A percentile compares a stretch with the other conserved stretches of the same genome.
Evolutionary conservation across 73 alveolate genomes (phyloP).

Genomic region (Paramecium tetraurelia): DNA sequence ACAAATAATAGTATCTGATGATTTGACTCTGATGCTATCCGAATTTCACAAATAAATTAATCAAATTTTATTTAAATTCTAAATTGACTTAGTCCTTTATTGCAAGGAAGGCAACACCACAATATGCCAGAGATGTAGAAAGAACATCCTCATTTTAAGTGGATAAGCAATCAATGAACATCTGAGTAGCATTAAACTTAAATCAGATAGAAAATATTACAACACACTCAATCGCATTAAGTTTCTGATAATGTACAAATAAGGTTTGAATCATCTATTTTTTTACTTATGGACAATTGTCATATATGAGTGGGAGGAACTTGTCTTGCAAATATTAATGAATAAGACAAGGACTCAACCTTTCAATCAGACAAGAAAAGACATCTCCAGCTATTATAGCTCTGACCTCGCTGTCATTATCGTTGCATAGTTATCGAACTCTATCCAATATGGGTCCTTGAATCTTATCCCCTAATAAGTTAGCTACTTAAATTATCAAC

Average conservation of each 20-base stretch:
- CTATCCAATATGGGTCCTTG: background rate
- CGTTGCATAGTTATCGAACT: background rate
- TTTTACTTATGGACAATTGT: background rate
- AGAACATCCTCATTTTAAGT: conserved; percentile 11
- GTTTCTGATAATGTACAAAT: background rate
- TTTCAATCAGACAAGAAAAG: background rate
- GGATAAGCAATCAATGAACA: background rate
- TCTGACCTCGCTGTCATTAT: conserved; percentile 16
- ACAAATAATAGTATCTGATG: background rate
- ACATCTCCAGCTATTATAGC: background rate
- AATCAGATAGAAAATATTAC: background rate
- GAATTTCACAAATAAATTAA: background rate
- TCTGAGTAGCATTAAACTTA: background rate
- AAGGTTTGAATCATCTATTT: background rate
- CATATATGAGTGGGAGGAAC: background rate
- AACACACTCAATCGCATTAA: background rate
- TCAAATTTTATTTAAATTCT: background rate
- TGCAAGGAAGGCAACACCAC: conserved; percentile 5
- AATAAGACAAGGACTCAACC: background rate
- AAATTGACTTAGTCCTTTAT: background rate
- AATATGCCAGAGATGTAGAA: background rate
- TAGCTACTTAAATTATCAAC: background rate
- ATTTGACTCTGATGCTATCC: background rate
- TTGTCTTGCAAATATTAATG: background rate
- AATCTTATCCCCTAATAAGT: background rate